Percentiles rank a stretch among this genome's conserved stretches.
Evolutionary conservation across 352 stramenopile genomes (phyloP).

Genomic region (Thraustochytrium sp.): DNA sequence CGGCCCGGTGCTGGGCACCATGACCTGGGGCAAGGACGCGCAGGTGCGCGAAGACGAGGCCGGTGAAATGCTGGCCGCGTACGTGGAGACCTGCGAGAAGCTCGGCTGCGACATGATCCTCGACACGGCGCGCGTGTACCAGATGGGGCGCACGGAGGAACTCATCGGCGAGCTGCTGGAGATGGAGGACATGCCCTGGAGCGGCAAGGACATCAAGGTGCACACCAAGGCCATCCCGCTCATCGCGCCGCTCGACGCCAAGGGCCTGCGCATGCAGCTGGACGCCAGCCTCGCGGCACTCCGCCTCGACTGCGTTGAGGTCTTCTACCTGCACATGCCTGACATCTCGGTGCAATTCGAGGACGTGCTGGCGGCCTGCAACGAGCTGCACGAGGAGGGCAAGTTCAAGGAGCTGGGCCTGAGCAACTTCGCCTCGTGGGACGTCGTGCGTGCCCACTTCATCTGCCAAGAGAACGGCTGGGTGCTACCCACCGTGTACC

Average conservation of each 20-base stretch:
- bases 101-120: constrained; percentile 24
- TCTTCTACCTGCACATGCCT: constrained; percentile 71
- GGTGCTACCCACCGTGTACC: constrained; percentile 62
- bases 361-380: constrained; percentile 55
- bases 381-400: constrained; percentile 58
- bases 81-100: constrained; percentile 42
- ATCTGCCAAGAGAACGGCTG: constrained; percentile 60
- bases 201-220: not conserved
- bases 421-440: constrained; percentile 64
- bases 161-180: not conserved
- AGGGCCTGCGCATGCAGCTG: not conserved
- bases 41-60: constrained; percentile 37
- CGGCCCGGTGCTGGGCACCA: constrained; percentile 51
- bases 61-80: constrained; percentile 45
- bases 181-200: not conserved
- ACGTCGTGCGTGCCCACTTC: constrained; percentile 60
- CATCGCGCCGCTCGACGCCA: not conserved
- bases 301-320: constrained; percentile 49
- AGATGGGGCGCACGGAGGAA: constrained; percentile 47
- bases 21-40: constrained; percentile 48
- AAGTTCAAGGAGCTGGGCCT: constrained; percentile 60
- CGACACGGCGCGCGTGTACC: constrained; percentile 55
- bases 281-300: constrained; percentile 56
- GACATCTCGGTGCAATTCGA: constrained; percentile 59
- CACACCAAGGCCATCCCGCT: not conserved